These are phyloP conservation scores for Circinella minor DNA, from an alignment of 371 early-diverging fungal genomes.

Conservation along the genomic window DNA sequence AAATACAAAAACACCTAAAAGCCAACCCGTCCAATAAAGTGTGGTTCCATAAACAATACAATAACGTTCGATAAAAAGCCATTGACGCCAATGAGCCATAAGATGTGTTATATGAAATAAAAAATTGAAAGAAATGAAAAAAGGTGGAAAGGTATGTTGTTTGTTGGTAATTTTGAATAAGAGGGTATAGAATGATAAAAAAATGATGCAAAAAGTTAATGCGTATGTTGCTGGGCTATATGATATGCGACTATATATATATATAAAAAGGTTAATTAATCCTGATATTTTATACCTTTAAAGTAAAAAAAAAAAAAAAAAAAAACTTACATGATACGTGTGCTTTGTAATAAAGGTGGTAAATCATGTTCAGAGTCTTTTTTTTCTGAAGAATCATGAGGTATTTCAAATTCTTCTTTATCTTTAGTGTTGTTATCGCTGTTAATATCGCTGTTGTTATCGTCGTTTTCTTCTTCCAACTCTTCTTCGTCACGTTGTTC, in stretches of 20 bases:
- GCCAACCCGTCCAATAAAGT: conserved; percentile 69
- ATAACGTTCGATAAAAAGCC: conserved; percentile 51
- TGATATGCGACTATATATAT: conserved; percentile 38
- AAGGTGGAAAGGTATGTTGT: conserved; percentile 54
- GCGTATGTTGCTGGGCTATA: conserved; percentile 45
- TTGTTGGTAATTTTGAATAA: conserved; percentile 42
- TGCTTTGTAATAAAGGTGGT: conserved; percentile 50
- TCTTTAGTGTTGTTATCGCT: conserved; percentile 1
- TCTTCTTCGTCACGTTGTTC: conserved; percentile 12
- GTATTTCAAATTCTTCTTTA: conserved; percentile 5
- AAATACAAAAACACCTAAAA: conserved; percentile 53
- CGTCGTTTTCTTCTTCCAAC: conserved; percentile 8
- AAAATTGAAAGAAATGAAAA: conserved; percentile 58
- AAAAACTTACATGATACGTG: conserved; percentile 38
- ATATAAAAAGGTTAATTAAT: conserved; percentile 1
- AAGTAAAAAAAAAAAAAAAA: too few species aligned
- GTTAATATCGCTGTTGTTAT: neutral
- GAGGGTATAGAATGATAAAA: conserved; percentile 49
- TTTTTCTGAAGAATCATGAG: too few species aligned
- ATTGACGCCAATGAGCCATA: conserved; percentile 50
- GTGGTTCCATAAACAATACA: conserved; percentile 69
- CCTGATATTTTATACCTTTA: neutral
- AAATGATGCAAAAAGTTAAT: conserved; percentile 41
- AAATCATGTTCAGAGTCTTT: conserved; percentile 14
- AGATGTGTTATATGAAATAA: conserved; percentile 59